phyloP scores from a whole-genome alignment of 202 grass and related monocot species.

The Schoenoplectus tabernaemontani region DNA sequence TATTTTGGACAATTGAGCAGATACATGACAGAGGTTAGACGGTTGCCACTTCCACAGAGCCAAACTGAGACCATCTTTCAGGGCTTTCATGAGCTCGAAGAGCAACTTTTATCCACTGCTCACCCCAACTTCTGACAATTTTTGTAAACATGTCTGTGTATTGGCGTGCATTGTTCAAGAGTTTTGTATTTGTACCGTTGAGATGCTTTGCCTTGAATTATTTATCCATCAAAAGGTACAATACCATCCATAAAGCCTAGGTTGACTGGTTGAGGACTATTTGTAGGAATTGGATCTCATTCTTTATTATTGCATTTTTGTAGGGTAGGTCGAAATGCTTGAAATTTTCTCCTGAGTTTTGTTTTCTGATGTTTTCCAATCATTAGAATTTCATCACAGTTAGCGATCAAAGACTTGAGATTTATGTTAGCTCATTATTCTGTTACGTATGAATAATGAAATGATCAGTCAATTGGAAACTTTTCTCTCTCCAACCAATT shows the following conservation, averaged over 20 bases:
- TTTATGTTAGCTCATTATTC: neutral
- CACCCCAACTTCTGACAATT: conserved; percentile 1
- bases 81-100: conserved; percentile 80
- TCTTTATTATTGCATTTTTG: neutral
- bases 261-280: neutral
- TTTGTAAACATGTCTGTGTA: conserved; percentile 14
- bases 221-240: neutral
- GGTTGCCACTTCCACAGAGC: conserved; percentile 62
- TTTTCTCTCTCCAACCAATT: neutral
- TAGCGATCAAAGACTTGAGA: neutral
- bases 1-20: conserved; percentile 23
- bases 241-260: neutral
- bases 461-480: neutral
- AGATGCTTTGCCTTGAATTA: neutral
- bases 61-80: conserved; percentile 69
- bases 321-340: neutral
- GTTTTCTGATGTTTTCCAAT: neutral
- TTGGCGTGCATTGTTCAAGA: conserved; percentile 1
- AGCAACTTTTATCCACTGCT: conserved; percentile 43
- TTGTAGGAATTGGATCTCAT: neutral
- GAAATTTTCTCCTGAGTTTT: neutral
- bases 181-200: neutral
- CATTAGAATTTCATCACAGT: neutral
- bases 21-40: conserved; percentile 82
- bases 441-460: neutral